Evolutionary conservation across 306 rosid species (phyloP).

Genomic region (Cyclanthera cordifolia): DNA sequence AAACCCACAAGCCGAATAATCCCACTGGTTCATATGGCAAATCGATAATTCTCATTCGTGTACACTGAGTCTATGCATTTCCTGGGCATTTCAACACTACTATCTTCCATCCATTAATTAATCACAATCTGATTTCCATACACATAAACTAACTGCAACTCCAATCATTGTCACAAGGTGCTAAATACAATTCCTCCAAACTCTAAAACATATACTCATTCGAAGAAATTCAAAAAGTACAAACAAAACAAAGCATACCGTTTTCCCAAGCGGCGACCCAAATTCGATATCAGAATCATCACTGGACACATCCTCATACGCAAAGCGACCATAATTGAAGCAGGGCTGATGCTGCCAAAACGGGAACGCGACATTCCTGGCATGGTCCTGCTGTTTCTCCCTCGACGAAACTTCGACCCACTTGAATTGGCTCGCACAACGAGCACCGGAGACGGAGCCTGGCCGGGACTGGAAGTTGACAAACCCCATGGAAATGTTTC

Average conservation of each 20-base stretch:
- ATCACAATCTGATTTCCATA: not conserved
- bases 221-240: not conserved
- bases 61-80: not conserved
- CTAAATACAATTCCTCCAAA: not conserved
- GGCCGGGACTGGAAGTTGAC: conserved; percentile 12
- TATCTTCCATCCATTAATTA: not conserved
- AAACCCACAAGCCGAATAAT: not conserved
- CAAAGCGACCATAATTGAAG: conserved; percentile 54
- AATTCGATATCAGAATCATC: conserved; percentile 60
- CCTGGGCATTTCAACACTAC: not conserved
- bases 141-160: not conserved
- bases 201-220: not conserved
- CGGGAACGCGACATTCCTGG: conserved; percentile 24
- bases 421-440: conserved; percentile 20
- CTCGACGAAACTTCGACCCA: conserved; percentile 19
- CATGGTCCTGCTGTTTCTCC: conserved; percentile 13
- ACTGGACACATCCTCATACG: conserved; percentile 47
- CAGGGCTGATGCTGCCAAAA: conserved; percentile 36
- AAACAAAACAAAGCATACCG: conserved; percentile 26
- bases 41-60: not conserved
- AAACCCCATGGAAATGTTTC: conserved; percentile 7
- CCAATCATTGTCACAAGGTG: not conserved
- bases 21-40: not conserved
- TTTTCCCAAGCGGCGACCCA: conserved; percentile 38
- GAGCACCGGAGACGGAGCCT: conserved; percentile 14